Evolutionary conservation across 208 protist species (phyloP).

Genomic region (Leishmania arabica): DNA sequence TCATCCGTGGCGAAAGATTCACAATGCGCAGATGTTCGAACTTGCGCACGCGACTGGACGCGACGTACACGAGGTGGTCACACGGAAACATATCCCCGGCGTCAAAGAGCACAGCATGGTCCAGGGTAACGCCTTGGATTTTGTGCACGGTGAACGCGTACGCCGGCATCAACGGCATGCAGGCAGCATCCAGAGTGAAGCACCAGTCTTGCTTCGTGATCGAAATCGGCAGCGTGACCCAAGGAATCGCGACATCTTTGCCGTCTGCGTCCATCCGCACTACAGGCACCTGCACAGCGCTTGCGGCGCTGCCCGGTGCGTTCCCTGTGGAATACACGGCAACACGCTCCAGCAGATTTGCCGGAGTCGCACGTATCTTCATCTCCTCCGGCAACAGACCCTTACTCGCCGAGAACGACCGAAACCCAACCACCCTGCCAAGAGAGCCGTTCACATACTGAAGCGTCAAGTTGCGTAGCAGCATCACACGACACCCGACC

Average conservation of each 20-base stretch:
- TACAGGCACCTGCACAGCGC: conserved; percentile 48
- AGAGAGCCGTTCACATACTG: conserved; percentile 79
- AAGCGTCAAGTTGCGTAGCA: conserved; percentile 74
- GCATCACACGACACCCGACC: conserved; percentile 87
- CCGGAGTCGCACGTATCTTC: conserved; percentile 12
- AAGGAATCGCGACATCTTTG: conserved; percentile 75
- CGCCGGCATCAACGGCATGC: conserved; percentile 78
- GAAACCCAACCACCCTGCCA: conserved; percentile 73
- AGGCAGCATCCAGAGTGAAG: conserved; percentile 42
- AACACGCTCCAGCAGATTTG: neutral
- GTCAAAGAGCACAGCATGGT: conserved; percentile 76
- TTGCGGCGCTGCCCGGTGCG: neutral
- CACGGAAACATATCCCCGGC: conserved; percentile 73
- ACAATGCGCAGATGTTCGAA: conserved; percentile 78
- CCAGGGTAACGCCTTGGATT: conserved; percentile 84
- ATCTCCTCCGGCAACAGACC: conserved; percentile 50
- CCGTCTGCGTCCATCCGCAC: conserved; percentile 76
- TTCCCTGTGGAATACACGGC: neutral
- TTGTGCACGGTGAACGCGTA: conserved; percentile 94
- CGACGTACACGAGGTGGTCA: conserved; percentile 90
- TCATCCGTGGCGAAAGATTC: conserved; percentile 70
- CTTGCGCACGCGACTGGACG: conserved; percentile 72
- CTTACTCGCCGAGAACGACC: conserved; percentile 25
- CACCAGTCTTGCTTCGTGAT: conserved; percentile 37
- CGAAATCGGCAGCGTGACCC: conserved; percentile 45